Percentiles rank a stretch among this genome's conserved stretches.
Evolutionary conservation across 805 yeast species (phyloP).

Genomic region (Torulaspora quercuum): DNA sequence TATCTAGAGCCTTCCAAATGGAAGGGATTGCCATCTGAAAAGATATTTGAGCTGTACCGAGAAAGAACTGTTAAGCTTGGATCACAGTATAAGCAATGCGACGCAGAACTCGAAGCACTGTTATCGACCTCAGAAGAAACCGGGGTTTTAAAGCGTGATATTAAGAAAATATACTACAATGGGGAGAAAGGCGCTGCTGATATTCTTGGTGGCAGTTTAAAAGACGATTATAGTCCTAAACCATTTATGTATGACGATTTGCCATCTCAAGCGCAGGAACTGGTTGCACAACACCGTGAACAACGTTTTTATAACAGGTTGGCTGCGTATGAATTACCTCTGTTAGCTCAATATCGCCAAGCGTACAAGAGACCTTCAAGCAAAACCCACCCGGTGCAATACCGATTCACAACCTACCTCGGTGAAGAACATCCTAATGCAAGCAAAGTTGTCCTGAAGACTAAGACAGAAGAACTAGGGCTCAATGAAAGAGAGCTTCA

Average conservation of each 20-base stretch:
- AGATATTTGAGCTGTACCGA: constrained; percentile 57
- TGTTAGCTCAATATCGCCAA: constrained; percentile 70
- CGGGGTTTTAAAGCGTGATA: constrained; percentile 38
- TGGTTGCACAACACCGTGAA: constrained; percentile 66
- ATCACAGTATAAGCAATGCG: constrained; percentile 45
- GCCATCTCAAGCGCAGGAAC: constrained; percentile 68
- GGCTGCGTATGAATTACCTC: constrained; percentile 91
- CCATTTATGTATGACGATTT: constrained; percentile 61
- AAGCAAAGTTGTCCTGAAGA: constrained; percentile 60
- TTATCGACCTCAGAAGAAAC: constrained; percentile 45
- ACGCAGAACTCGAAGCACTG: constrained; percentile 56
- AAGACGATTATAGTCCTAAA: constrained; percentile 40
- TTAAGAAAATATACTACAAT: constrained; percentile 39
- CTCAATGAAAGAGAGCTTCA: constrained; percentile 54
- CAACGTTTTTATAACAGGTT: constrained; percentile 73
- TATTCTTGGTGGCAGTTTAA: constrained; percentile 39
- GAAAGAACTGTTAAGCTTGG: constrained; percentile 56
- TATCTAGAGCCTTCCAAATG: constrained; percentile 65
- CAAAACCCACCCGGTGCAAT: constrained; percentile 52
- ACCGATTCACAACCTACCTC: constrained; percentile 67
- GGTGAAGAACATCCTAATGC: constrained; percentile 63
- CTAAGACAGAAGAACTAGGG: constrained; percentile 51
- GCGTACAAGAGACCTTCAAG: constrained; percentile 51
- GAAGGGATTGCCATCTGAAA: constrained; percentile 63
- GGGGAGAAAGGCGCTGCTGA: constrained; percentile 44